Percentiles rank a stretch among this genome's conserved stretches.
These are phyloP conservation scores for Magnolia kwangsiensis DNA, from an alignment of 164 flowering plant species.

Conservation along the genomic window DNA sequence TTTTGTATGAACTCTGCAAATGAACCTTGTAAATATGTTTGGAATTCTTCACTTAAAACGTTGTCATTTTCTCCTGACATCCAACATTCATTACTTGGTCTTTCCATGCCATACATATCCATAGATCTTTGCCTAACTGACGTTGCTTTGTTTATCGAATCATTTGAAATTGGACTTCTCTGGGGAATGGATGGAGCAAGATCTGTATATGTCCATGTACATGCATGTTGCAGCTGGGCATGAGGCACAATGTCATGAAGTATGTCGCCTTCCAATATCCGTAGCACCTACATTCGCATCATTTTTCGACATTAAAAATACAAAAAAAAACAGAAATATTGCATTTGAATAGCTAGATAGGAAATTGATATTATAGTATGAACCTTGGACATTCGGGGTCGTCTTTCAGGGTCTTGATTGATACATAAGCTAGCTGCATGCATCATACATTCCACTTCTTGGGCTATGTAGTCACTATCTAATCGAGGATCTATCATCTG, in stretches of 20 bases:
- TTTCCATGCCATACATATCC: neutral
- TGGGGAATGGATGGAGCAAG: neutral
- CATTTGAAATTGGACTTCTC: neutral
- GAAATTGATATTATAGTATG: neutral
- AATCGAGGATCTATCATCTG: slow-evolving; percentile 32
- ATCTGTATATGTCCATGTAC: slow-evolving; percentile 7
- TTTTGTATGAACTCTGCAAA: slow-evolving; percentile 21
- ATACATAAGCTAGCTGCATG: slow-evolving; percentile 35
- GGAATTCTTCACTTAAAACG: slow-evolving; percentile 20
- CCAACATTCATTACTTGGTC: neutral
- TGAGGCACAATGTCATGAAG: slow-evolving; percentile 14
- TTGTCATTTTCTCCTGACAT: slow-evolving; percentile 10
- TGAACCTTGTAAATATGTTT: slow-evolving; percentile 28
- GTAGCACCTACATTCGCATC: slow-evolving; percentile 20
- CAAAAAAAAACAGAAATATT: neutral
- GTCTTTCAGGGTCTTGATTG: slow-evolving; percentile 25
- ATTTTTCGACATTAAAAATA: neutral
- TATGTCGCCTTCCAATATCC: slow-evolving; percentile 34
- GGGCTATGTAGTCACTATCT: slow-evolving; percentile 10
- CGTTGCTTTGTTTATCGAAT: neutral
- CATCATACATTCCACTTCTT: slow-evolving; percentile 33
- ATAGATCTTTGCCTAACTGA: neutral
- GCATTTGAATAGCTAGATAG: neutral
- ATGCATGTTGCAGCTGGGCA: neutral
- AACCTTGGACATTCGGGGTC: slow-evolving; percentile 45